These are phyloP conservation scores for Coemansia biformis DNA, from an alignment of 192 early-diverging fungal genomes.

Conservation along the genomic window DNA sequence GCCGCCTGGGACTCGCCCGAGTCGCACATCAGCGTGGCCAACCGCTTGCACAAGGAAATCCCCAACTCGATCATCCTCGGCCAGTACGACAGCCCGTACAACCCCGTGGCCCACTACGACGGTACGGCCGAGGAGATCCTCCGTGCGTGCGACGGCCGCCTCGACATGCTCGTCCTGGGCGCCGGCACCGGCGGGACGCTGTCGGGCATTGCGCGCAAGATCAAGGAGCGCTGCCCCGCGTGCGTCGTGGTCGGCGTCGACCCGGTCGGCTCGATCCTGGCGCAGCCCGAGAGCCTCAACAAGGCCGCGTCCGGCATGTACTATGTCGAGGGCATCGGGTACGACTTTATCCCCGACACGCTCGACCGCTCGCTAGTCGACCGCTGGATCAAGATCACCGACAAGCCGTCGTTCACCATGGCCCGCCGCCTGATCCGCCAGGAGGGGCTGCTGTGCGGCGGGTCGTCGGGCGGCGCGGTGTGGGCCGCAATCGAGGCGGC, in stretches of 20 bases:
- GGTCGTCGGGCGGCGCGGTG: conserved; percentile 91
- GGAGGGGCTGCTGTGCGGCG: conserved; percentile 95
- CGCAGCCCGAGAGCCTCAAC: conserved; percentile 80
- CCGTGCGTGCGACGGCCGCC: conserved; percentile 71
- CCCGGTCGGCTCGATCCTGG: conserved; percentile 91
- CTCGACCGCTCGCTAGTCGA: conserved; percentile 82
- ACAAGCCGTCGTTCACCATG: conserved; percentile 94
- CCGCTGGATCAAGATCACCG: conserved; percentile 93
- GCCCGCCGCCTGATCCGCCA: conserved; percentile 92
- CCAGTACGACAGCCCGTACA: conserved; percentile 96
- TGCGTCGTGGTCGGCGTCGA: conserved; percentile 88
- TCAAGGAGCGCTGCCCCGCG: conserved; percentile 91
- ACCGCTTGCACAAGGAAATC: conserved; percentile 89
- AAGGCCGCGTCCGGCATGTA: conserved; percentile 58
- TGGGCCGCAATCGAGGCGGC: conserved; percentile 81
- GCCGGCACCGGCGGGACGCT: conserved; percentile 98
- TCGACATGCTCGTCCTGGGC: conserved; percentile 94
- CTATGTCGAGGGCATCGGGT: conserved; percentile 98
- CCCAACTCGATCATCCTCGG: conserved; percentile 94
- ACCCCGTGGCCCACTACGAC: conserved; percentile 97
- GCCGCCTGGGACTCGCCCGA: conserved; percentile 98
- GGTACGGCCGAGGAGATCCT: conserved; percentile 82
- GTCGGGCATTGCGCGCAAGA: conserved; percentile 84
- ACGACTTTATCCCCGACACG: conserved; percentile 96
- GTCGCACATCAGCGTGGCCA: conserved; percentile 96